These are phyloP conservation scores for Colletotrichum endophyticum DNA, from an alignment of 2,329 filamentous ascomycete species.

Conservation along the genomic window DNA sequence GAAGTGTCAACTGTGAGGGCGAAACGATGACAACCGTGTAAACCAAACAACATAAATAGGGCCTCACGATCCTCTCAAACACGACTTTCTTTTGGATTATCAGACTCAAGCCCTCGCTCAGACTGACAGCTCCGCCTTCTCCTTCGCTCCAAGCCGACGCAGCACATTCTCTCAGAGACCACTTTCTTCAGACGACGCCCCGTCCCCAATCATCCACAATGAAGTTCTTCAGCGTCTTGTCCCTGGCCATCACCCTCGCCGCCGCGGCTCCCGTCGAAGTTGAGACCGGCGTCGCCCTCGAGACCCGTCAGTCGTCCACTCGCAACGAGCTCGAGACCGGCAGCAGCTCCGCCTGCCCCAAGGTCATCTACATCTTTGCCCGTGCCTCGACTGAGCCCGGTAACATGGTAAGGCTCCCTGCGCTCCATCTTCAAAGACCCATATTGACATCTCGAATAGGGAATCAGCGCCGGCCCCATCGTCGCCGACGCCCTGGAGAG, in stretches of 20 bases:
- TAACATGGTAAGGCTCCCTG: conserved; percentile 36
- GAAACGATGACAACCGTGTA: neutral
- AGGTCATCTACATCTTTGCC: conserved; percentile 43
- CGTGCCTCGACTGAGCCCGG: conserved; percentile 42
- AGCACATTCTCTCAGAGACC: neutral
- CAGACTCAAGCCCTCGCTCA: conserved; percentile 10
- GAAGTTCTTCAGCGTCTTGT: conserved; percentile 24
- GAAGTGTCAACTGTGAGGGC: neutral
- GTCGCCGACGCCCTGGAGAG: conserved; percentile 32
- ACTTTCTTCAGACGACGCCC: neutral
- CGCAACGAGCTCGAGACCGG: conserved; percentile 33
- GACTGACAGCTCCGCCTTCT: neutral
- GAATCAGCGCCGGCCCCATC: conserved; percentile 30
- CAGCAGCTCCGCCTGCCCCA: conserved; percentile 33
- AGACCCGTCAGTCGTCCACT: conserved; percentile 24
- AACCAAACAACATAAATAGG: conserved; percentile 4
- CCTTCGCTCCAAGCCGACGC: conserved; percentile 1
- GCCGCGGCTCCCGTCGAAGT: conserved; percentile 18
- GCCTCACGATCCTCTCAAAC: neutral
- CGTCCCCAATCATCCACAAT: conserved; percentile 13
- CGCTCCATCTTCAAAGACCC: neutral
- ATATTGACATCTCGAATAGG: conserved; percentile 18
- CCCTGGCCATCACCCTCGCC: conserved; percentile 16
- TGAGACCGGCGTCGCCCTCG: neutral
- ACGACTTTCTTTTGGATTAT: neutral